Percentiles rank a stretch among this genome's conserved stretches.
Conservation (phyloP, 768 basidiomycete genomes). For the Dioszegia hungarica region DNA sequence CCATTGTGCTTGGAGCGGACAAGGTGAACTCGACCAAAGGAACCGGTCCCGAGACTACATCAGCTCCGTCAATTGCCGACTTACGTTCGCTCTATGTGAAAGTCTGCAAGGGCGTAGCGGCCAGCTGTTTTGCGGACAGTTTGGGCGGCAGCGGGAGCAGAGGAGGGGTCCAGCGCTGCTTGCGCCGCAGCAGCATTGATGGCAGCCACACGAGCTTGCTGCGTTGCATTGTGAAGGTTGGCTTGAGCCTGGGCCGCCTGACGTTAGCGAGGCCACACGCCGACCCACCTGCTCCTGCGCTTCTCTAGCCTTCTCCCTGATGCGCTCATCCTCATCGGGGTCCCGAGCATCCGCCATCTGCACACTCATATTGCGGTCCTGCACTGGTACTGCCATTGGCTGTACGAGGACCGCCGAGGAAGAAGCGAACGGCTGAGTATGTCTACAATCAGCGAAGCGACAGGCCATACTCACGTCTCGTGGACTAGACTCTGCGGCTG, state of each 20-base stretch:
- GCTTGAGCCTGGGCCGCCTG: slow-evolving; percentile 46
- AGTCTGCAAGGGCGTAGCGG: slow-evolving; percentile 46
- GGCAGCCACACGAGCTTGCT: slow-evolving; percentile 46
- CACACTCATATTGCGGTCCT: slow-evolving; percentile 35
- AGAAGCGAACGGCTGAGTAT: slow-evolving; percentile 17
- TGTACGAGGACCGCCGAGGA: slow-evolving; percentile 28
- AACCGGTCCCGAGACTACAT: slow-evolving; percentile 46
- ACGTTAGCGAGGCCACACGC: not conserved
- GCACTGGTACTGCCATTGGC: slow-evolving; percentile 9
- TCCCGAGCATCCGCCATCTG: slow-evolving; percentile 39
- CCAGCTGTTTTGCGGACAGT: slow-evolving; percentile 46
- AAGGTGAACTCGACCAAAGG: slow-evolving; percentile 49
- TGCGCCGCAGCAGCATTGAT: slow-evolving; percentile 48
- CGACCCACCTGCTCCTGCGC: slow-evolving; percentile 44
- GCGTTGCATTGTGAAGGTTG: slow-evolving; percentile 44
- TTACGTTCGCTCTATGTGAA: slow-evolving; percentile 48
- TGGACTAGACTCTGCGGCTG: not conserved
- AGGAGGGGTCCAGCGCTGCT: slow-evolving; percentile 40
- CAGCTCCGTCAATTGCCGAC: slow-evolving; percentile 1
- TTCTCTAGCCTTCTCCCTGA: slow-evolving; percentile 46
- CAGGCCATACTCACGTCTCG: not conserved
- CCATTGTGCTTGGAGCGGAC: slow-evolving; percentile 88
- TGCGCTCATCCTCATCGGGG: slow-evolving; percentile 36
- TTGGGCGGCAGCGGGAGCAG: slow-evolving; percentile 16
- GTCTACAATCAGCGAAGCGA: not conserved